Percentiles rank a stretch among this genome's conserved stretches.
These are phyloP conservation scores for Aaosphaeria arxii DNA, from an alignment of 2,329 filamentous ascomycete genomes.

Conservation along the genomic window DNA sequence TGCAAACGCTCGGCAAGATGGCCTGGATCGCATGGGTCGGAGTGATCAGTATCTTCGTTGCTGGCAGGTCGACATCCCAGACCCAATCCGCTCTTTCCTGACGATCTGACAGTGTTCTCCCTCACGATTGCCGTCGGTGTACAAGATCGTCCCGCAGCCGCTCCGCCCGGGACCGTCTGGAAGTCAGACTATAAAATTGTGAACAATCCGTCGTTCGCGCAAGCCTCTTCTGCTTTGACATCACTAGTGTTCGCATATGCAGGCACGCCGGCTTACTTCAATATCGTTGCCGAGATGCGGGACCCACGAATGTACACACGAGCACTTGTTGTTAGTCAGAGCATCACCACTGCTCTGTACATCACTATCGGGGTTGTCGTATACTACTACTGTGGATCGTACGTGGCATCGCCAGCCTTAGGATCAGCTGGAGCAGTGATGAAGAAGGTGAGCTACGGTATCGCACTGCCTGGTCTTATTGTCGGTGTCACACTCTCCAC, in stretches of 20 bases:
- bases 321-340: conserved; percentile 59
- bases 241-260: conserved; percentile 63
- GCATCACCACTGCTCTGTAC: conserved; percentile 60
- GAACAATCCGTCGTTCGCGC: background rate
- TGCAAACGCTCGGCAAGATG: conserved; percentile 60
- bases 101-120: conserved; percentile 60
- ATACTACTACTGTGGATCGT: conserved; percentile 61
- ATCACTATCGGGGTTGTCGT: conserved; percentile 65
- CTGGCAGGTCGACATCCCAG: no score
- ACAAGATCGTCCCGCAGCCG: no score
- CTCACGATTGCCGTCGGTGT: conserved; percentile 64
- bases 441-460: conserved; percentile 64
- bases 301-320: conserved; percentile 59
- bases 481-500: no score
- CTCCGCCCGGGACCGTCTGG: no score
- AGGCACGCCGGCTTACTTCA: conserved; percentile 65
- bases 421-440: conserved; percentile 56
- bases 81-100: conserved; percentile 30
- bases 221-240: conserved; percentile 9
- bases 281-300: conserved; percentile 62
- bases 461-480: conserved; percentile 47
- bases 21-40: conserved; percentile 59
- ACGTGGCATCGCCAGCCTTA: conserved; percentile 63
- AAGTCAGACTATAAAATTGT: conserved; percentile 6
- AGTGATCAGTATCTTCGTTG: conserved; percentile 7